These are phyloP conservation scores for Nitzschia inconspicua DNA, from an alignment of 108 stramenopile species.

Conservation along the genomic window DNA sequence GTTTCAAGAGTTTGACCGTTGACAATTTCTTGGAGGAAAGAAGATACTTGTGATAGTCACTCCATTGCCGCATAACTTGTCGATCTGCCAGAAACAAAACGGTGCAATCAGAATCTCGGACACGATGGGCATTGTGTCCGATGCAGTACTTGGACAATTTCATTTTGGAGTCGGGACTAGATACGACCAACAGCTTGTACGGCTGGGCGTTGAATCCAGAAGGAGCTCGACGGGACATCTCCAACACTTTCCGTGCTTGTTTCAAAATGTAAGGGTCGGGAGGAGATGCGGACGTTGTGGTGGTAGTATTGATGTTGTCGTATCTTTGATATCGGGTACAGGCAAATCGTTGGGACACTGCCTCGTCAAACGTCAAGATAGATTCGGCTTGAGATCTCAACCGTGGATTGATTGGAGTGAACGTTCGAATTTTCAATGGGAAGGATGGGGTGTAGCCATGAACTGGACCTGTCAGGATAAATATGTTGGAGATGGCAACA, in stretches of 20 bases:
- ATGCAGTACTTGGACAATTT: slow-evolving; percentile 61
- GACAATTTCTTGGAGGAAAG: slow-evolving; percentile 13
- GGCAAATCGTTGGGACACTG: slow-evolving; percentile 21
- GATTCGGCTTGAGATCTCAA: too few species aligned
- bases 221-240: slow-evolving; percentile 64
- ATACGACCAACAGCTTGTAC: slow-evolving; percentile 76
- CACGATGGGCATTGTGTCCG: slow-evolving; percentile 81
- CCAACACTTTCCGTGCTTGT: slow-evolving; percentile 39
- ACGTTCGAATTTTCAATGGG: too few species aligned
- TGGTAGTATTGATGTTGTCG: slow-evolving; percentile 19
- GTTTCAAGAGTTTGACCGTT: slow-evolving; percentile 19
- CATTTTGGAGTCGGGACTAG: slow-evolving; percentile 50
- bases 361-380: slow-evolving; percentile 10
- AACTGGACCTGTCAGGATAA: too few species aligned
- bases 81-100: slow-evolving; percentile 86
- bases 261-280: slow-evolving; percentile 44
- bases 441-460: too few species aligned
- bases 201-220: slow-evolving; percentile 92
- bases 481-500: too few species aligned
- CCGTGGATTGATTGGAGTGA: too few species aligned
- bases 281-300: slow-evolving; percentile 31
- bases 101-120: slow-evolving; percentile 89
- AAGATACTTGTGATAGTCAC: slow-evolving; percentile 38
- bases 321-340: slow-evolving; percentile 23
- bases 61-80: slow-evolving; percentile 43